These are phyloP conservation scores for Lichtheimia corymbifera DNA, from an alignment of 371 early-diverging fungal species.

Conservation along the genomic window DNA sequence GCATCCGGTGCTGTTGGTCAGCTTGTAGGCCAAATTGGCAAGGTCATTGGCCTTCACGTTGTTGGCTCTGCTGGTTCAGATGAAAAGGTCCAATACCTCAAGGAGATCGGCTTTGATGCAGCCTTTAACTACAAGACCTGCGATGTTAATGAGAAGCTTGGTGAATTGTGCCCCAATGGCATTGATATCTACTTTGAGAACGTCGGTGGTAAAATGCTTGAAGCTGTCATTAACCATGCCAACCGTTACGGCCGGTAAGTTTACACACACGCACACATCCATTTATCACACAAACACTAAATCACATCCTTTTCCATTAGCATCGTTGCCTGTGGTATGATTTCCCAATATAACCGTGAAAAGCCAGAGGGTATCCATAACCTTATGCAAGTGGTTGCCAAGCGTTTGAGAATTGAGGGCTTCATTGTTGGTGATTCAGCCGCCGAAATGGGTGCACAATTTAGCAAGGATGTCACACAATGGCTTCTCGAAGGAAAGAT, in stretches of 20 bases:
- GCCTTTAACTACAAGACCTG: constrained; percentile 86
- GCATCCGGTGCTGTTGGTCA: constrained; percentile 63
- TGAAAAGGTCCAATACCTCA: constrained; percentile 62
- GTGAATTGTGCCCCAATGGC: constrained; percentile 61
- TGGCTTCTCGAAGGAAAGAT: constrained; percentile 73
- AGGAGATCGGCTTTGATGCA: constrained; percentile 64
- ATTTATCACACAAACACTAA: not conserved
- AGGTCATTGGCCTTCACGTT: constrained; percentile 64
- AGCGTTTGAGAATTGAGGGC: constrained; percentile 64
- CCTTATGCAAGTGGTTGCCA: constrained; percentile 34
- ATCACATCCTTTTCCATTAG: constrained; percentile 17
- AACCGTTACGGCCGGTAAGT: constrained; percentile 50
- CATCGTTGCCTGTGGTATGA: constrained; percentile 67
- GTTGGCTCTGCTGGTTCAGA: constrained; percentile 79
- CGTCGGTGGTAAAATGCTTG: constrained; percentile 75
- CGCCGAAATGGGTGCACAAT: constrained; percentile 47
- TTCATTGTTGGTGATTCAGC: constrained; percentile 51
- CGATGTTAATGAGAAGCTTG: constrained; percentile 42
- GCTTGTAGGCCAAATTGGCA: constrained; percentile 67
- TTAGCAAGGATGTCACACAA: constrained; percentile 59
- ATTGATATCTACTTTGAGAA: constrained; percentile 76
- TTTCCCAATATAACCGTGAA: constrained; percentile 66
- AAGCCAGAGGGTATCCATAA: constrained; percentile 38
- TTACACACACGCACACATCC: too few species aligned
- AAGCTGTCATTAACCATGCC: constrained; percentile 54